These are phyloP conservation scores for Coniella lustricola DNA, from an alignment of 2,329 filamentous ascomycete genomes.

Conservation along the genomic window DNA sequence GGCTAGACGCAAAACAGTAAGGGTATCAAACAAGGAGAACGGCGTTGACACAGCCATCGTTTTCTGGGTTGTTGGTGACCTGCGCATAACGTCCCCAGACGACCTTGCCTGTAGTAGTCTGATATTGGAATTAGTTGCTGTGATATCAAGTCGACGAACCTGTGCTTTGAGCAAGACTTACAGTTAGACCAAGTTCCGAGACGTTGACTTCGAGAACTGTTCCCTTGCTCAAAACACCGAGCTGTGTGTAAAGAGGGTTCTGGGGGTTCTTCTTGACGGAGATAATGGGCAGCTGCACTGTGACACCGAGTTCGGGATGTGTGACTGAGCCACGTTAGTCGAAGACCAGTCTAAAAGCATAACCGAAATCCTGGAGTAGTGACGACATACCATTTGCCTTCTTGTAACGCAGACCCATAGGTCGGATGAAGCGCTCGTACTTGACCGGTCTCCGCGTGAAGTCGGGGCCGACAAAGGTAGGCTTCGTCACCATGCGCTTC, in stretches of 20 bases:
- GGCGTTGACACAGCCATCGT: slow-evolving; percentile 26
- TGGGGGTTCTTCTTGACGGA: slow-evolving; percentile 68
- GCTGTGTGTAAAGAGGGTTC: slow-evolving; percentile 83
- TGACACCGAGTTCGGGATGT: slow-evolving; percentile 76
- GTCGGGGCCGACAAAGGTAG: slow-evolving; percentile 83
- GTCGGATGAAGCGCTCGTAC: slow-evolving; percentile 51
- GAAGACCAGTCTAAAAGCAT: not conserved
- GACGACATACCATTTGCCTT: slow-evolving; percentile 23
- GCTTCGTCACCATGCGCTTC: slow-evolving; percentile 65
- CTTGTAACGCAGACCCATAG: slow-evolving; percentile 44
- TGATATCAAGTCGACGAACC: not conserved
- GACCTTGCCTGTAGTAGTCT: slow-evolving; percentile 81
- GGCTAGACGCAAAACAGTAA: not conserved
- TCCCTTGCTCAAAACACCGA: slow-evolving; percentile 83
- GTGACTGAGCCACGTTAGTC: slow-evolving; percentile 38
- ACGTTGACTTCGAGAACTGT: slow-evolving; percentile 85
- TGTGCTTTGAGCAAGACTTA: not conserved
- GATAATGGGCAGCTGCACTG: slow-evolving; percentile 77
- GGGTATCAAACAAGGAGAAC: slow-evolving; percentile 21
- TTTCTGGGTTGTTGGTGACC: slow-evolving; percentile 48
- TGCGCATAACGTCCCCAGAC: slow-evolving; percentile 86
- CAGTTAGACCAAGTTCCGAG: slow-evolving; percentile 76
- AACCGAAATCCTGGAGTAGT: not conserved
- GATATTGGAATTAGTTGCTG: not conserved
- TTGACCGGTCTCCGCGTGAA: slow-evolving; percentile 84